A percentile compares a stretch with the other conserved stretches of the same genome.
These are phyloP conservation scores for Nemania serpens DNA, from an alignment of 2,329 filamentous ascomycete genomes.

Conservation along the genomic window DNA sequence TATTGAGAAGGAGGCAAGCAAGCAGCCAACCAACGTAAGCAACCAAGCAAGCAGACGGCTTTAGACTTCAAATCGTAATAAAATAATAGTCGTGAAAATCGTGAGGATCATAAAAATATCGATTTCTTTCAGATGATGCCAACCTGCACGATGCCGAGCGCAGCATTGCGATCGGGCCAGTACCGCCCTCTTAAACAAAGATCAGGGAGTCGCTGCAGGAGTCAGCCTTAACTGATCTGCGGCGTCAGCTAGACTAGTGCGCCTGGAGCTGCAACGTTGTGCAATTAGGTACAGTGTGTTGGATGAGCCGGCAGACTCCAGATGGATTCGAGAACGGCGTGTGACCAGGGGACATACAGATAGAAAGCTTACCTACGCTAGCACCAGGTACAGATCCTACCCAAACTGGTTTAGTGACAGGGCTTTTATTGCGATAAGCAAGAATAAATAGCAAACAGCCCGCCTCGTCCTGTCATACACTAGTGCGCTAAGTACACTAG, in stretches of 20 bases:
- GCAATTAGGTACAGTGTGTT: slow-evolving; percentile 1
- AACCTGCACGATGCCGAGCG: slow-evolving; percentile 3
- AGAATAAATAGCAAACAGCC: slow-evolving; percentile 21
- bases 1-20: no score
- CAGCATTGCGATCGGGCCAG: slow-evolving; percentile 5
- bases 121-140: slow-evolving; percentile 20
- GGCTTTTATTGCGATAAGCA: no score
- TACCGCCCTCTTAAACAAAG: slow-evolving; percentile 24
- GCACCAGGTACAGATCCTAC: no score
- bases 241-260: slow-evolving; percentile 19
- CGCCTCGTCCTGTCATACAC: slow-evolving; percentile 21
- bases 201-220: slow-evolving; percentile 21
- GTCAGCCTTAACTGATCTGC: slow-evolving; percentile 24
- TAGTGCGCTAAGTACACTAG: not conserved
- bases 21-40: no score
- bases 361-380: slow-evolving; percentile 17
- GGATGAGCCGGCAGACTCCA: no score
- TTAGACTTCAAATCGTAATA: no score
- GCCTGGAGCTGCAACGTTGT: slow-evolving; percentile 15
- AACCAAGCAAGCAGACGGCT: not conserved
- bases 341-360: slow-evolving; percentile 17
- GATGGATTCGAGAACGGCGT: slow-evolving; percentile 4
- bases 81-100: no score
- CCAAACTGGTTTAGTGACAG: no score
- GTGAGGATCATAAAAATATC: not conserved